Conservation (phyloP, 2,329 filamentous ascomycete species). For the Phyllosticta citribraziliensis region DNA sequence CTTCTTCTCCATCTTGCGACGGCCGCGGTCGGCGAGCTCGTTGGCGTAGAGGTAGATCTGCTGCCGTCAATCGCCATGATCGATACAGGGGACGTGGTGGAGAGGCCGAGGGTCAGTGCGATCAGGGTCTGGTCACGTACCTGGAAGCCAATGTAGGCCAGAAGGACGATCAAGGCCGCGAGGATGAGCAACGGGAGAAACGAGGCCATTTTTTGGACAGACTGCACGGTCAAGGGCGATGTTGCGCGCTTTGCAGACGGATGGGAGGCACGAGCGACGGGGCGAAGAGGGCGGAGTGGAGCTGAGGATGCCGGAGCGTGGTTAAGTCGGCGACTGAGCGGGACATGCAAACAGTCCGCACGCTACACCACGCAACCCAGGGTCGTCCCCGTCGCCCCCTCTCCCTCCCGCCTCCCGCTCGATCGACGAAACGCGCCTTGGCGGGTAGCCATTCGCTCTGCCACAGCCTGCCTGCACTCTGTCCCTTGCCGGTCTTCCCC, state of each 20-base stretch:
- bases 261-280: background rate
- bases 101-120: constrained; percentile 2
- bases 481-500: background rate
- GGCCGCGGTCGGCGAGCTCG: constrained; percentile 56
- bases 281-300: background rate
- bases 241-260: background rate
- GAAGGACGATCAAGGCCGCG: constrained; percentile 45
- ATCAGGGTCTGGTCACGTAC: constrained; percentile 17
- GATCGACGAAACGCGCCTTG: background rate
- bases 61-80: background rate
- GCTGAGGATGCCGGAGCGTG: background rate
- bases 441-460: background rate
- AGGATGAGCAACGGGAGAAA: constrained; percentile 55
- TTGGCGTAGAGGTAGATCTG: constrained; percentile 56
- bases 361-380: background rate
- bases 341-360: background rate
- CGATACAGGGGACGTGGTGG: background rate
- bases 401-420: background rate
- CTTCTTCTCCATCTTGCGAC: constrained; percentile 62
- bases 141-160: constrained; percentile 60
- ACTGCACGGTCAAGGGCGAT: background rate
- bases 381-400: background rate
- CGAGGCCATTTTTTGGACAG: constrained; percentile 27
- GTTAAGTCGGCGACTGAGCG: background rate
- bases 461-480: background rate